Conservation (phyloP, 352 stramenopile species). For the Phytophthora sp. region DNA sequence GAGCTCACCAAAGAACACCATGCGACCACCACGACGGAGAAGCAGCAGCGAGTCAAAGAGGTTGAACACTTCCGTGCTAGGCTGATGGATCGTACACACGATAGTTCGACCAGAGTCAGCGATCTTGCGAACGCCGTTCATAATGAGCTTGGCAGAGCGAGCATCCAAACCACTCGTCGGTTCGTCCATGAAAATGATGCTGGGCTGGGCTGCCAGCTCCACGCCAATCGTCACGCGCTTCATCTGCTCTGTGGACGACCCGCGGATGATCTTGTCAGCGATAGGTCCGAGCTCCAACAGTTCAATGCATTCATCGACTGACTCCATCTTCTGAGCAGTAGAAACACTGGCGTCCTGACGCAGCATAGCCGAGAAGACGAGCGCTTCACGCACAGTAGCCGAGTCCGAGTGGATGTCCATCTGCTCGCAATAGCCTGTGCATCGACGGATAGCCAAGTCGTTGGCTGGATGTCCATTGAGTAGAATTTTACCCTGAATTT, state of each 20-base stretch:
- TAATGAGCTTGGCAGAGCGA: constrained; percentile 27
- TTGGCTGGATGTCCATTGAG: constrained; percentile 81
- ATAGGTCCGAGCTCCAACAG: constrained; percentile 36
- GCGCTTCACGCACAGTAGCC: constrained; percentile 81
- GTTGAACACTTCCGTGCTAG: constrained; percentile 32
- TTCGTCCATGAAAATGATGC: constrained; percentile 54
- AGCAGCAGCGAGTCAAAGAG: constrained; percentile 32
- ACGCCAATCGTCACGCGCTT: constrained; percentile 56
- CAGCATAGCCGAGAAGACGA: constrained; percentile 86
- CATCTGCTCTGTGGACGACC: constrained; percentile 48
- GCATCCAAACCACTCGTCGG: constrained; percentile 26
- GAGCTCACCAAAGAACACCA: constrained; percentile 36
- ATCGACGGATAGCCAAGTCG: constrained; percentile 36
- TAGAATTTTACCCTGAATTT: constrained; percentile 67
- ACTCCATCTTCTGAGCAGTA: constrained; percentile 39
- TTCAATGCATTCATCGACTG: constrained; percentile 40
- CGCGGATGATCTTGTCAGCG: constrained; percentile 45
- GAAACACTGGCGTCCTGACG: constrained; percentile 44
- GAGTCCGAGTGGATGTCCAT: constrained; percentile 20
- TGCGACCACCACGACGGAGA: constrained; percentile 30
- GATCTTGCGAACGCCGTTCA: constrained; percentile 31
- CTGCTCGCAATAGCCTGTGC: constrained; percentile 25
- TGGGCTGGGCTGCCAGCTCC: constrained; percentile 74
- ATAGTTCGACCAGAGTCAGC: constrained; percentile 20
- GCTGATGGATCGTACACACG: constrained; percentile 28